A percentile compares a stretch with the other conserved stretches of the same genome.
Conservation (phyloP, 83 land plant species). For the Picea mariana region DNA sequence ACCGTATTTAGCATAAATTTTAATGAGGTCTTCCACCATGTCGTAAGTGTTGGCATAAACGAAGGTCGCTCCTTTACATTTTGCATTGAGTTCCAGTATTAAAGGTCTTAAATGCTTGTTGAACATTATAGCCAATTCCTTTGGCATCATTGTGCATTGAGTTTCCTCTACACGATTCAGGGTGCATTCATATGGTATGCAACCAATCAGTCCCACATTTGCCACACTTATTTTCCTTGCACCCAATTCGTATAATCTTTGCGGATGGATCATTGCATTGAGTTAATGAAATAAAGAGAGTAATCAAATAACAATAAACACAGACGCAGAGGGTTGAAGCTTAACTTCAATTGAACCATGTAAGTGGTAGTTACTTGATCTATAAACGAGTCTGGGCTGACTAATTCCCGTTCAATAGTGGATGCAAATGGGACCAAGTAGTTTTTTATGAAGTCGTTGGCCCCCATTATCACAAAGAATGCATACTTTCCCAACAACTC, state of each 20-base stretch:
- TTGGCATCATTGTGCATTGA: conserved; percentile 37
- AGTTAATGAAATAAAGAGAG: background rate
- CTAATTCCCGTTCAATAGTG: too few relatives aligned
- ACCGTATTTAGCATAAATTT: conserved; percentile 50
- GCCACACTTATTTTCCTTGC: conserved; percentile 65
- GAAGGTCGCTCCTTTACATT: too few relatives aligned
- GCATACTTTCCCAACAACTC: conserved; percentile 30
- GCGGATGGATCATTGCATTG: background rate
- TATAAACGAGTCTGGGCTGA: conserved; percentile 38
- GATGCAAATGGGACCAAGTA: too few relatives aligned
- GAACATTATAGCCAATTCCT: conserved; percentile 44
- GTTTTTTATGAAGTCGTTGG: conserved; percentile 75
- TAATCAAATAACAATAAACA: background rate
- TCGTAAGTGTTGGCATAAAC: too few relatives aligned
- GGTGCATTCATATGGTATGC: conserved; percentile 47
- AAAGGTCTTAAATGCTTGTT: conserved; percentile 37
- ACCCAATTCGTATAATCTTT: conserved; percentile 26
- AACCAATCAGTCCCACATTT: conserved; percentile 73
- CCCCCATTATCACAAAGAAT: conserved; percentile 56
- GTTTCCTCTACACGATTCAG: conserved; percentile 16
- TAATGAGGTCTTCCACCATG: conserved; percentile 14
- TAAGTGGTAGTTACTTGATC: conserved; percentile 24
- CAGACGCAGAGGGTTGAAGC: too few relatives aligned
- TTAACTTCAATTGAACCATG: too few relatives aligned
- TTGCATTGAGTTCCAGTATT: too few relatives aligned